A percentile compares a stretch with the other conserved stretches of the same genome.
These are phyloP conservation scores for Leishmania lainsoni DNA, from an alignment of 208 protist genomes.

Conservation along the genomic window DNA sequence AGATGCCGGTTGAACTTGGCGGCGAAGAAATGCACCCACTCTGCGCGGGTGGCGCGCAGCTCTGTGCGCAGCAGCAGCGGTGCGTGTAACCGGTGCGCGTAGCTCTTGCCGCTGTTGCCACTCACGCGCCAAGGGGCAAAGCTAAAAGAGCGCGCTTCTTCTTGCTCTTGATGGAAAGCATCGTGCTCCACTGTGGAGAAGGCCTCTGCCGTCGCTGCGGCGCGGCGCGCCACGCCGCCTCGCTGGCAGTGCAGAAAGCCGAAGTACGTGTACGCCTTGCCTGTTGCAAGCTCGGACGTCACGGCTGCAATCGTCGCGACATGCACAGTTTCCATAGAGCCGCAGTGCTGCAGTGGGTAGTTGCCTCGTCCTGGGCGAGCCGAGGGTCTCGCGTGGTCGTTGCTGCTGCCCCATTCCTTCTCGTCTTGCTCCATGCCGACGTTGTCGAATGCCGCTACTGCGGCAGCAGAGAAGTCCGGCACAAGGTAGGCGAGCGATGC, in stretches of 20 bases:
- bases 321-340: constrained; percentile 10
- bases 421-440: background rate
- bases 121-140: constrained; percentile 16
- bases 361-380: background rate
- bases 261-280: constrained; percentile 1
- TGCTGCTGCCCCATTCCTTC: background rate
- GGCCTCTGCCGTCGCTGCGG: background rate
- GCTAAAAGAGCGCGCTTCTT: background rate
- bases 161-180: background rate
- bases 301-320: constrained; percentile 5
- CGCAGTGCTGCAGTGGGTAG: background rate
- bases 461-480: constrained; percentile 31
- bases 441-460: background rate
- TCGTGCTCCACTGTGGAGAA: background rate
- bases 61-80: constrained; percentile 49
- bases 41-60: constrained; percentile 33
- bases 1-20: constrained; percentile 46
- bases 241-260: constrained; percentile 26
- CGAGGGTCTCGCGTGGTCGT: background rate
- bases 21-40: constrained; percentile 57
- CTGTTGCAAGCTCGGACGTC: background rate
- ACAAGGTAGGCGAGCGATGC: constrained; percentile 47
- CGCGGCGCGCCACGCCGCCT: background rate
- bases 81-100: constrained; percentile 16
- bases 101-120: background rate